Evolutionary conservation across 1,284 basidiomycete species (phyloP), one percentile per base, ranked within the genome.

Genomic region (Leccinum solheimii): DNA sequence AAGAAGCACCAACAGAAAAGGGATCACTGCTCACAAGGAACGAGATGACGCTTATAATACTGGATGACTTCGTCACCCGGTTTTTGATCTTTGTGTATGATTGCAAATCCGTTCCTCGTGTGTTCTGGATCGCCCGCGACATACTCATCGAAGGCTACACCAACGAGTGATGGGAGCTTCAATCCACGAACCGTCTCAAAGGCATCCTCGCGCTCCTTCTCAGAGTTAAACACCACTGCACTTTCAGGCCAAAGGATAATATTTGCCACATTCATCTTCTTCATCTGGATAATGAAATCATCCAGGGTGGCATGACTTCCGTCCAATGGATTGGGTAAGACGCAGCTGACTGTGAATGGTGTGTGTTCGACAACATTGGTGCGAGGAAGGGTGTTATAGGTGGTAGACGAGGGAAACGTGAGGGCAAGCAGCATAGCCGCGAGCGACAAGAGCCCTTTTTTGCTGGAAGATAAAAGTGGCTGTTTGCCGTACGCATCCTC

Each of bases 241-340:
- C 86, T 85, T 74, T 93, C 91, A 0, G 91, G 91, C 90, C 91
- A 93, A 1, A 93, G 75, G 16, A 92, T 70, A n/a, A 93, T 70
- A 50, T 83, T 79, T 1, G 87, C 84, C 9, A 65, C 69, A 6
- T 77, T 78, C 57, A 87, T 67, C 26, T 67, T 79, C 51, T 68
- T 68, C 5, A 81, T 84, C 70, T 90, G 90, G 0, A 49, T 27
- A 32, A 91, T 80, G 72, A 83, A 92, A 64, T 88, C 83, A 0
- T 84, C 72, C n/a, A 92, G 73, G 0, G 75, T 78, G 2, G 81
- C 77, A 32, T 78, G 78, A 14, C 77, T 73, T 60, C 78, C 77
- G 26, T 75, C 74, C 11, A 76, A 68, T 26, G 74, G 75, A 5
- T 79, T 71, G 1, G 88, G 87, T 23, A 91, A 73, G 9, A 84